Evolutionary conservation across 192 early-diverging fungal species (phyloP), one percentile per base, ranked within the genome.

Genomic region (Pilobolus umbonatus): DNA sequence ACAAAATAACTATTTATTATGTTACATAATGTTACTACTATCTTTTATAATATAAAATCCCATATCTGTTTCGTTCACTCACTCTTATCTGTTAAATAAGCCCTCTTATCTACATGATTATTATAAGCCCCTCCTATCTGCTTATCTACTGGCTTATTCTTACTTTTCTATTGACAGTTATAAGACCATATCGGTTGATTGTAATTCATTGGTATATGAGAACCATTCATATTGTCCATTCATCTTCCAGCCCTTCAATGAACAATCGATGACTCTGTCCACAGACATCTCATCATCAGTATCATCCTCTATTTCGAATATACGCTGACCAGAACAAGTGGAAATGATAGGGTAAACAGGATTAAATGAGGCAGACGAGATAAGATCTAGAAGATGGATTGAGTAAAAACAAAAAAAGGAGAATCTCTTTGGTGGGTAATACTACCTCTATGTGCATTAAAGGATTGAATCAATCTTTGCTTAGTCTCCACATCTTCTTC

Each of bases 281-380:
- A 56, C 35, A 48, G 63, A 28, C 46, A 58, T 1, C n/a, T 46
- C 36, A 24, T n/a, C 19, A 10, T 46, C 38, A 15, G 31, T 24
- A 14, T 55, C 62, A 4, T 55, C 39, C 15, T 52, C 39, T 11
- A 60, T 50, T 47, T 30, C 54, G 36, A 60, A 83, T 58, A 75
- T 80, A 21, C 91, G 73, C 57, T 93, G 91, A 0, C 91, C 91
- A 2, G 91, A 90, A 9, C 78, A 78, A 2, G 85, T 81, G 6
- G 81, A 84, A 46, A 93, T 60, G 26, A 88, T 57, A 12, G 87
- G 79, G 28, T 83, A 80, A 17, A 65, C 70, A 25, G 87, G 89
- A 55, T 93, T 87, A 22, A 87, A 80, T 1, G 65, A 50, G 1
- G 75, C 75, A 0, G 78, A 67, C 5, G 85, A 77, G 9, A 85